These are phyloP conservation scores for Coemansia sp. DNA, from an alignment of 192 early-diverging fungal species.

Conservation along the genomic window DNA sequence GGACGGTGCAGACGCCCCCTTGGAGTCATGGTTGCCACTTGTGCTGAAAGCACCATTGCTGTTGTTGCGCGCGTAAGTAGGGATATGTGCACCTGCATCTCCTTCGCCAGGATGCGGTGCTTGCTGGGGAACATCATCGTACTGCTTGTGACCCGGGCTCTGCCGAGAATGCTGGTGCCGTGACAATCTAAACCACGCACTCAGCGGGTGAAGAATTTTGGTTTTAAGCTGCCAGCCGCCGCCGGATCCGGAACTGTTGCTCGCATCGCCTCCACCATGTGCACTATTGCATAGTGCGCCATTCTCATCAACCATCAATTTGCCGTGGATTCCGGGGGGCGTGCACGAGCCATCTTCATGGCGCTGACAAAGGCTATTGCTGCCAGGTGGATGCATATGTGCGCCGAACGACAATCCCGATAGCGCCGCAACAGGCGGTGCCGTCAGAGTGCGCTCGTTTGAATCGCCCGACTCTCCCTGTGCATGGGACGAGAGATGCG, in stretches of 20 bases:
- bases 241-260: slow-evolving; percentile 3
- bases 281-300: neutral
- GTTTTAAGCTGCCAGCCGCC: slow-evolving; percentile 47
- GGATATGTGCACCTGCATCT: neutral
- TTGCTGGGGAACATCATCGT: neutral
- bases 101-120: neutral
- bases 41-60: neutral
- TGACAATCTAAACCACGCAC: slow-evolving; percentile 51
- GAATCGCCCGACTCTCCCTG: neutral
- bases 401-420: slow-evolving; percentile 14
- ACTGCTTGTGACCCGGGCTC: slow-evolving; percentile 2
- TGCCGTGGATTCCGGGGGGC: neutral
- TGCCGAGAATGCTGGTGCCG: slow-evolving; percentile 25
- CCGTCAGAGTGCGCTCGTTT: slow-evolving; percentile 4
- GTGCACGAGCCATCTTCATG: neutral
- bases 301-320: neutral
- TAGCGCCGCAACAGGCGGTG: slow-evolving; percentile 21
- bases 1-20: slow-evolving; percentile 4
- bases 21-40: neutral
- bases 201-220: slow-evolving; percentile 44
- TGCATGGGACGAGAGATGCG: neutral
- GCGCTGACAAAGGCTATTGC: neutral
- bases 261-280: neutral
- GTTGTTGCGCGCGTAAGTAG: neutral
- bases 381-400: neutral